Percentiles rank a stretch among this genome's conserved stretches.
Evolutionary conservation across 805 yeast genomes (phyloP).

Genomic region (Starmerella apis): DNA sequence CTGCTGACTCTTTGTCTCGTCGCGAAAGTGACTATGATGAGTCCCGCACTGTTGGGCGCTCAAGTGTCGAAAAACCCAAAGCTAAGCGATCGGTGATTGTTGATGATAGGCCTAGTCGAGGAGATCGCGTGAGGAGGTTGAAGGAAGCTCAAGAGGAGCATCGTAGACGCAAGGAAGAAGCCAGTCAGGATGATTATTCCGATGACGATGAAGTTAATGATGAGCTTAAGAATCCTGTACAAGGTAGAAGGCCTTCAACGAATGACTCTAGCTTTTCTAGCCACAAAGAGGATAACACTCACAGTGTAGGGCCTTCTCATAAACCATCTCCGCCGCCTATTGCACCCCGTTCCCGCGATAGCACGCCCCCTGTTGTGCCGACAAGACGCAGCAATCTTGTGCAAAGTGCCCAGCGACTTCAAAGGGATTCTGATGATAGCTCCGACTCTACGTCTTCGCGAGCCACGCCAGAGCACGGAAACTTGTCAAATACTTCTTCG

Average conservation of each 20-base stretch:
- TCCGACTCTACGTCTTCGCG: slow-evolving; percentile 4
- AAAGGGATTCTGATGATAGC: neutral
- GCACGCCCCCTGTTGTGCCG: neutral
- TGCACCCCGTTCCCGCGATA: neutral
- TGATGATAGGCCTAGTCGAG: slow-evolving; percentile 13
- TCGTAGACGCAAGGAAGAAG: slow-evolving; percentile 10
- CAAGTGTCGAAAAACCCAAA: neutral
- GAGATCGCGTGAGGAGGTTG: slow-evolving; percentile 19
- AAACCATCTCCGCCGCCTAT: neutral
- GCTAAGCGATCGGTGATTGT: neutral
- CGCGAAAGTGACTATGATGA: slow-evolving; percentile 1
- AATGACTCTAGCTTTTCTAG: too few relatives aligned
- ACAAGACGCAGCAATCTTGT: slow-evolving; percentile 16
- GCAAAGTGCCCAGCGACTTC: slow-evolving; percentile 17
- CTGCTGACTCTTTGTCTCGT: neutral
- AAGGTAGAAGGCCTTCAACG: too few relatives aligned
- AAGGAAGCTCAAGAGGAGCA: slow-evolving; percentile 24
- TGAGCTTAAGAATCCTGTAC: neutral
- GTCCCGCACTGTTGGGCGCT: neutral
- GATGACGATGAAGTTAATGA: neutral
- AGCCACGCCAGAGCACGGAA: neutral
- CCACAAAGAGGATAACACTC: too few relatives aligned
- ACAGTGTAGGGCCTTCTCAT: neutral
- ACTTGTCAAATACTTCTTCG: neutral
- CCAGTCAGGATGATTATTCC: slow-evolving; percentile 5